Evolutionary conservation across 1,284 basidiomycete genomes (phyloP).

Genomic region (Psilocybe mexicana): DNA sequence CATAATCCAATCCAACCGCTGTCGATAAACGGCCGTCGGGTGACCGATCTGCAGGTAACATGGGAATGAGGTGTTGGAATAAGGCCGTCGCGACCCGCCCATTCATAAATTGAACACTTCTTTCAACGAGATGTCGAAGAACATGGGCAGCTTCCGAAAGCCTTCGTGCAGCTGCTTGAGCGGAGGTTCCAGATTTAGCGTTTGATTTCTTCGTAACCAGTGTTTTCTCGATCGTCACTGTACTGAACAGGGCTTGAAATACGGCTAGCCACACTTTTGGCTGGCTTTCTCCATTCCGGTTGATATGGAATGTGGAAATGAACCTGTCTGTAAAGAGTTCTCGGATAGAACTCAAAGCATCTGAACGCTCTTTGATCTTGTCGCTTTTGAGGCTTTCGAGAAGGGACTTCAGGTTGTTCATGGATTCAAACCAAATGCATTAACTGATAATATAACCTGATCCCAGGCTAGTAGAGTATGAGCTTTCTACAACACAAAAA

Average conservation of each 20-base stretch:
- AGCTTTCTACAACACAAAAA: not conserved
- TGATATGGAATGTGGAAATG: conserved; percentile 54
- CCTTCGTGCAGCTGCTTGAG: conserved; percentile 51
- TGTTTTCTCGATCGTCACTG: conserved; percentile 64
- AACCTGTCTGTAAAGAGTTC: conserved; percentile 58
- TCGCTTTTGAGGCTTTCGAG: conserved; percentile 58
- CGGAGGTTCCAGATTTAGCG: conserved; percentile 28
- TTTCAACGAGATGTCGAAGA: conserved; percentile 72
- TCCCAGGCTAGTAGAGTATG: not conserved
- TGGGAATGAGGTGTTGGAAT: conserved; percentile 67
- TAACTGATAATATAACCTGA: not conserved
- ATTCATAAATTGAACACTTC: conserved; percentile 53
- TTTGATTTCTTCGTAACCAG: conserved; percentile 50
- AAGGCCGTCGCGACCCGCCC: conserved; percentile 55
- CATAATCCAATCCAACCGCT: conserved; percentile 77
- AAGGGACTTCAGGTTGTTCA: conserved; percentile 48
- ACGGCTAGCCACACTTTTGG: conserved; percentile 63
- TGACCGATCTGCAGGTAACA: conserved; percentile 41
- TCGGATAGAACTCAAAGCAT: conserved; percentile 61
- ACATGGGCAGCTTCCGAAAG: conserved; percentile 64
- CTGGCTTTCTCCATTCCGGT: conserved; percentile 42
- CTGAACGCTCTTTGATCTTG: conserved; percentile 73
- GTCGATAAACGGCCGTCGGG: conserved; percentile 57
- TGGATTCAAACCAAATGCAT: conserved; percentile 8
- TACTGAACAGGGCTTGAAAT: conserved; percentile 73